Percentiles rank a stretch among this genome's conserved stretches.
These are phyloP conservation scores for Arachis hypogaea DNA, from an alignment of 306 rosid genomes.

Conservation along the genomic window DNA sequence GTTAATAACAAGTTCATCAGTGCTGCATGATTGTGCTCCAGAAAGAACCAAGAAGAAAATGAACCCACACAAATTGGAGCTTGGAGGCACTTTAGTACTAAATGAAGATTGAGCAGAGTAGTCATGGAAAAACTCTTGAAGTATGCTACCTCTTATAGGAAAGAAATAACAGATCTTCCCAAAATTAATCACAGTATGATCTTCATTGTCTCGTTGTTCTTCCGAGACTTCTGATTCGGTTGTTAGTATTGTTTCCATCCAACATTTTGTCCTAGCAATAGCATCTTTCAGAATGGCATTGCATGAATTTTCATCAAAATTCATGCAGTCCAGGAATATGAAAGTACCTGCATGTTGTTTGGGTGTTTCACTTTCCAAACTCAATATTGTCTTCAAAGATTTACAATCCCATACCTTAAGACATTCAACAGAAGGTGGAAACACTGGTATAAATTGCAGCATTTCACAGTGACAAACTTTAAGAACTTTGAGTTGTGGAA, in stretches of 20 bases:
- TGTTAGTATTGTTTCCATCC: neutral
- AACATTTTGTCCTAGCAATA: neutral
- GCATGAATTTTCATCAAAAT: neutral
- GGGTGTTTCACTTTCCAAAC: neutral
- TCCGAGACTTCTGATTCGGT: neutral
- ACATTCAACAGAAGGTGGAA: slow-evolving; percentile 1
- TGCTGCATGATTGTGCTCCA: neutral
- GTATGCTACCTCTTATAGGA: neutral
- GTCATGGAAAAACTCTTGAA: slow-evolving; percentile 14
- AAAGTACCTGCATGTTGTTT: neutral
- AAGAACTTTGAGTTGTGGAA: neutral
- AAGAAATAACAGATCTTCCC: neutral
- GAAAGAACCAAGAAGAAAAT: slow-evolving; percentile 23
- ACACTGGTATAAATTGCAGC: slow-evolving; percentile 21
- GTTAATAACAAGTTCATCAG: no score
- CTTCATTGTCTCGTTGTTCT: no score
- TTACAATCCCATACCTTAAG: neutral
- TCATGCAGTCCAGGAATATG: neutral
- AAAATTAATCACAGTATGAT: neutral
- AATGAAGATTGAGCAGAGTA: neutral
- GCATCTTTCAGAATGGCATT: neutral
- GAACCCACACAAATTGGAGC: neutral
- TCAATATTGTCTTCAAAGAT: neutral
- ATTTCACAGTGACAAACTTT: neutral
- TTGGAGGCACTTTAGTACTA: neutral